Evolutionary conservation across 2,329 filamentous ascomycete species (phyloP).

Genomic region (Arthrobotrys conoides): DNA sequence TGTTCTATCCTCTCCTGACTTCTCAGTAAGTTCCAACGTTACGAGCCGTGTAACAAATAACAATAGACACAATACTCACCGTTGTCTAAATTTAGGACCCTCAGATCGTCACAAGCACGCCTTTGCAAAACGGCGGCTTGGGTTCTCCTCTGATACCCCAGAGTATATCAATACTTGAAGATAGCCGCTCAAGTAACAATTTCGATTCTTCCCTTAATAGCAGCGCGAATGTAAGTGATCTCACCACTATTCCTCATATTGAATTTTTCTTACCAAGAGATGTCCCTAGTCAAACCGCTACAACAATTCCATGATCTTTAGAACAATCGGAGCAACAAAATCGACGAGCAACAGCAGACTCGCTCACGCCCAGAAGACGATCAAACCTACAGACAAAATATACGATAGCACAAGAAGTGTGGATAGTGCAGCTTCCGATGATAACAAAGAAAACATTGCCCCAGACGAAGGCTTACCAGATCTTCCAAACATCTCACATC

Average conservation of each 20-base stretch:
- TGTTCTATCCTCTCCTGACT: slow-evolving; percentile 31
- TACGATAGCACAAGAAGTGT: neutral
- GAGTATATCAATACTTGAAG: slow-evolving; percentile 19
- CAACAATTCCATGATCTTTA: neutral
- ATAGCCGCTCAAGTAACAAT: neutral
- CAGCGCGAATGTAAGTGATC: slow-evolving; percentile 16
- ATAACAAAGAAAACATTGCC: slow-evolving; percentile 54
- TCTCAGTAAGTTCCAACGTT: slow-evolving; percentile 44
- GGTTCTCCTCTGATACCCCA: slow-evolving; percentile 2
- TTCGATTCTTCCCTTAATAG: slow-evolving; percentile 6
- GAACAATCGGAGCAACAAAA: neutral
- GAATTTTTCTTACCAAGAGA: neutral
- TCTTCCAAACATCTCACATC: neutral
- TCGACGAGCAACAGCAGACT: neutral
- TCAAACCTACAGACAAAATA: neutral
- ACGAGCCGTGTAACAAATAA: neutral
- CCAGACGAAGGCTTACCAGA: slow-evolving; percentile 3
- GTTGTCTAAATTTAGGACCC: slow-evolving; percentile 33
- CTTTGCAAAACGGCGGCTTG: slow-evolving; percentile 2
- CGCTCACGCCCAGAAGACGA: neutral
- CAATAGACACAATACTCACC: neutral
- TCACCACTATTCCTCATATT: neutral
- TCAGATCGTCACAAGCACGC: slow-evolving; percentile 51
- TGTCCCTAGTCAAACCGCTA: neutral
- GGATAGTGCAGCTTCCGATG: slow-evolving; percentile 1